Evolutionary conservation across 1,139 yeast genomes (phyloP).

Genomic region (Meyerozyma elateridarum): DNA sequence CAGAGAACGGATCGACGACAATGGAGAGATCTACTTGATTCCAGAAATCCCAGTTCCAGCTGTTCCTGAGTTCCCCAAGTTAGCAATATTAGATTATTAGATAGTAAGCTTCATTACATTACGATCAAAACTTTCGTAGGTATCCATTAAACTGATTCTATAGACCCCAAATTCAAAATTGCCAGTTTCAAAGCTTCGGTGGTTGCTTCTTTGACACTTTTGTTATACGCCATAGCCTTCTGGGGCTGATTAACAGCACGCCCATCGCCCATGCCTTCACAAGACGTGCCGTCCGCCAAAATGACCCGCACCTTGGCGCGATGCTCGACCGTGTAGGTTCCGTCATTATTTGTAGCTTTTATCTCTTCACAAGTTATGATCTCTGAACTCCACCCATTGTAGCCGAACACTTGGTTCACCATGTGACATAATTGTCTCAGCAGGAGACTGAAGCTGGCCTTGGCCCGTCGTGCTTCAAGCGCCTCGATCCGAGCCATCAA

Average conservation of each 20-base stretch:
- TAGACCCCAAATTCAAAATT: constrained; percentile 28
- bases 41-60: constrained; percentile 69
- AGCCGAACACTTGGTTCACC: constrained; percentile 66
- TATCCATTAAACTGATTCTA: no score
- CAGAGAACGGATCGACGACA: constrained; percentile 82
- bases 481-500: constrained; percentile 31
- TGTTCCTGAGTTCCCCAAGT: constrained; percentile 55
- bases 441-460: neutral
- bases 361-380: constrained; percentile 31
- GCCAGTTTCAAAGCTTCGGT: constrained; percentile 45
- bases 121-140: no score
- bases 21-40: constrained; percentile 74
- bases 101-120: no score
- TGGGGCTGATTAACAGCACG: constrained; percentile 30
- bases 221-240: constrained; percentile 32
- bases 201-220: constrained; percentile 50
- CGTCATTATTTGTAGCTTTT: constrained; percentile 15
- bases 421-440: constrained; percentile 16
- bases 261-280: constrained; percentile 40
- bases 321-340: constrained; percentile 19
- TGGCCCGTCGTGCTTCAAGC: constrained; percentile 13
- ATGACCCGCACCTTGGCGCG: constrained; percentile 31
- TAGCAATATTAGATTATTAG: constrained; percentile 49
- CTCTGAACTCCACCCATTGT: constrained; percentile 60
- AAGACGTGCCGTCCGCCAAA: constrained; percentile 46